A percentile compares a stretch with the other conserved stretches of the same genome.
Evolutionary conservation across 2,329 filamentous ascomycete genomes (phyloP).

Genomic region (Sclerotinia glacialis): DNA sequence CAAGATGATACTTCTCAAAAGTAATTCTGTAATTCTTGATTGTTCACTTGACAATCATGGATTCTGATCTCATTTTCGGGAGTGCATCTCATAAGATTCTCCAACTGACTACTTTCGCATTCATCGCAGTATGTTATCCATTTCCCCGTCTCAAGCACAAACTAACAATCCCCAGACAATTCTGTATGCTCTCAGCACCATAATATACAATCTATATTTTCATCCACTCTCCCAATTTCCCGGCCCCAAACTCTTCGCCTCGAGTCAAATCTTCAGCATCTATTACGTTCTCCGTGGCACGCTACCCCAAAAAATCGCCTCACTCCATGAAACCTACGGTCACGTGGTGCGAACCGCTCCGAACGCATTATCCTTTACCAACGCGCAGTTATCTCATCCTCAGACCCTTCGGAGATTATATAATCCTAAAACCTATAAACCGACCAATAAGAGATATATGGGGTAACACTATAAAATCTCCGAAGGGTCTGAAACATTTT

Average conservation of each 20-base stretch:
- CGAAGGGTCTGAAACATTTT: no score
- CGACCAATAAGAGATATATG: no score
- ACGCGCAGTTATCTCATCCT: no score
- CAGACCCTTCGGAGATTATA: no score
- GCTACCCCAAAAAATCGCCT: constrained; percentile 15
- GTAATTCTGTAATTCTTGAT: no score
- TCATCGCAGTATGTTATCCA: not conserved
- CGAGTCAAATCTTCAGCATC: constrained; percentile 20
- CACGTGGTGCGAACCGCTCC: constrained; percentile 37
- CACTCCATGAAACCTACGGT: constrained; percentile 36
- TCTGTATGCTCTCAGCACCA: not conserved
- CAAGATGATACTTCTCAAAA: no score
- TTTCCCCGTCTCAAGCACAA: not conserved
- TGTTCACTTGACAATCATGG: no score
- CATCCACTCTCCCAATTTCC: constrained; percentile 39
- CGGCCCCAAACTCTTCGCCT: constrained; percentile 34
- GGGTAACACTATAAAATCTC: no score
- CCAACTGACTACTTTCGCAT: no score
- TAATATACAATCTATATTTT: constrained; percentile 27
- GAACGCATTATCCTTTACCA: constrained; percentile 36
- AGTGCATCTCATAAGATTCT: no score
- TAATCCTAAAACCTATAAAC: no score
- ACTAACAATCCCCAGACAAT: not conserved
- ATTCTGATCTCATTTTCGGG: no score
- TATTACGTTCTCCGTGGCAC: constrained; percentile 11